Conservation (phyloP, 1,139 yeast species). For the Kodamaea sp. region DNA sequence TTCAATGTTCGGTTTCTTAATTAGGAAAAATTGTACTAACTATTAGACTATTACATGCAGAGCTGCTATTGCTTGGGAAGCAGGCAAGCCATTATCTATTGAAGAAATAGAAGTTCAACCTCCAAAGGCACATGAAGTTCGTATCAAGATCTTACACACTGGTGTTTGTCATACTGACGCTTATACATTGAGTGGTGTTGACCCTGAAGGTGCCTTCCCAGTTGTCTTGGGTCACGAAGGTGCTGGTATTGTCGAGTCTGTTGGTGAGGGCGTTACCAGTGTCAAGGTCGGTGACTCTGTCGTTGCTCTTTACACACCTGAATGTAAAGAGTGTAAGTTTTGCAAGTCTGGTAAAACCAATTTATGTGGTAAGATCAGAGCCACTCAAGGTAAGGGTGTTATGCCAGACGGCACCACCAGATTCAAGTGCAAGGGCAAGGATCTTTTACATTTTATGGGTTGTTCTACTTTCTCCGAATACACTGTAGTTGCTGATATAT, state of each 20-base stretch:
- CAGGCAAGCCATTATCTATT: slow-evolving; percentile 75
- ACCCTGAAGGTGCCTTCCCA: slow-evolving; percentile 97
- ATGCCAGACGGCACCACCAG: slow-evolving; percentile 96
- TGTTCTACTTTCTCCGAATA: slow-evolving; percentile 95
- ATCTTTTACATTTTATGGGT: slow-evolving; percentile 91
- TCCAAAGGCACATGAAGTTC: slow-evolving; percentile 95
- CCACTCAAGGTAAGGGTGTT: slow-evolving; percentile 85
- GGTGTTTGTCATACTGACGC: slow-evolving; percentile 99
- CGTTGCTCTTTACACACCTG: slow-evolving; percentile 91
- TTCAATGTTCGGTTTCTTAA: too few relatives aligned
- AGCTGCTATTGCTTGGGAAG: slow-evolving; percentile 98
- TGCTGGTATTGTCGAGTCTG: slow-evolving; percentile 89
- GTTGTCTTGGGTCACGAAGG: slow-evolving; percentile 93
- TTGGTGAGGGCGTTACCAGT: slow-evolving; percentile 87
- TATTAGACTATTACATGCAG: slow-evolving; percentile 72
- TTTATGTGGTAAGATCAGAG: slow-evolving; percentile 86
- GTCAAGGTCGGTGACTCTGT: slow-evolving; percentile 90
- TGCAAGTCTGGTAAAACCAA: slow-evolving; percentile 95
- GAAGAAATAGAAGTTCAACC: slow-evolving; percentile 90
- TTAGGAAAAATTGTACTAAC: slow-evolving; percentile 8
- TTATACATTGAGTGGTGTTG: slow-evolving; percentile 87
- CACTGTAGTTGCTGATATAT: slow-evolving; percentile 95
- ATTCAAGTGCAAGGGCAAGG: slow-evolving; percentile 80
- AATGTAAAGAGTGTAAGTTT: slow-evolving; percentile 92
- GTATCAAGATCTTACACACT: slow-evolving; percentile 80